A percentile compares a stretch with the other conserved stretches of the same genome.
Conservation (phyloP, 331 rosid species). For the Arachis monticola region DNA sequence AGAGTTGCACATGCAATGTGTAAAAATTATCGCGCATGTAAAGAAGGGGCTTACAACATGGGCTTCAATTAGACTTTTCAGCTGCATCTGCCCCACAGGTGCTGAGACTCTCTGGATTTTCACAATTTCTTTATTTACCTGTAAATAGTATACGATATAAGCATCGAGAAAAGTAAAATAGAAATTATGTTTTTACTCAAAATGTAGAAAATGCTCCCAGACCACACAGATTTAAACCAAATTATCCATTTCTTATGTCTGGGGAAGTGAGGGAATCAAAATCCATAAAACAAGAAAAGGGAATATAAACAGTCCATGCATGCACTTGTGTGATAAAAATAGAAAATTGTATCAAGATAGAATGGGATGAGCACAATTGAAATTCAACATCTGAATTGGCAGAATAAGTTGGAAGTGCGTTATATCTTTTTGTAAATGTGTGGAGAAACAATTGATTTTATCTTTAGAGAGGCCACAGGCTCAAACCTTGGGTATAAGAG, state of each 20-base stretch:
- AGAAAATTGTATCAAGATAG: neutral
- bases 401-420: neutral
- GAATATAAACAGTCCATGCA: conserved; percentile 8
- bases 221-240: neutral
- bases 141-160: conserved; percentile 41
- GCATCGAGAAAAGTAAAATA: conserved; percentile 13
- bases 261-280: neutral
- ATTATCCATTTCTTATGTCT: neutral
- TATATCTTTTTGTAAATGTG: too few relatives aligned
- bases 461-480: conserved; percentile 12
- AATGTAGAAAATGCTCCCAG: conserved; percentile 4
- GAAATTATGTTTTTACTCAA: neutral
- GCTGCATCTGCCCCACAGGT: conserved; percentile 92
- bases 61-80: conserved; percentile 92
- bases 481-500: conserved; percentile 88
- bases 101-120: conserved; percentile 91
- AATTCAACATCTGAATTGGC: too few relatives aligned
- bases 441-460: too few relatives aligned
- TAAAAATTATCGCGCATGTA: conserved; percentile 33
- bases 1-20: neutral
- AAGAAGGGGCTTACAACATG: conserved; percentile 82
- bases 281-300: conserved; percentile 13
- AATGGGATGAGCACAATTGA: too few relatives aligned
- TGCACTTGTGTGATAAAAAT: conserved; percentile 8
- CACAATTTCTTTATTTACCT: conserved; percentile 95